Base-by-base conservation (phyloP, 2,329 filamentous ascomycete genomes). In the Ascocoryne sarcoides region DNA sequence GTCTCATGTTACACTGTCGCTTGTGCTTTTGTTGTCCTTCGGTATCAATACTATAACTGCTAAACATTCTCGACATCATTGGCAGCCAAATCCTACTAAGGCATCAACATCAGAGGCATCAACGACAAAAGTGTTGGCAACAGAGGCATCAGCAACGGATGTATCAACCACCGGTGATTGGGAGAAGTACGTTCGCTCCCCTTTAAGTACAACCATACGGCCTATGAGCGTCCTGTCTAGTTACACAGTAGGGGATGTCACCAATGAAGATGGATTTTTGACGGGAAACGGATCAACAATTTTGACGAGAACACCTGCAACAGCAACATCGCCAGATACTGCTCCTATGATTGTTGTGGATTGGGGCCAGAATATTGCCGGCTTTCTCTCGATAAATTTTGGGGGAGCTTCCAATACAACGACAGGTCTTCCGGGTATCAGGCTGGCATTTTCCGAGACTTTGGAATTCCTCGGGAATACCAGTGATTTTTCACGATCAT, bases 401-500 rank as follows among this genome's bases (percentile, higher is more conserved):
- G 60, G 57, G 1, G 62, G 62, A 33, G 5, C 60, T 50, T 36
- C 44, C 30, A 38, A 52, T 20, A 40, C 39, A 18, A 44, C 54
- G 55, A 19, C 68, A 62, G 52, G 50, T n/a, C 20, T 52, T 52
- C 30, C 68, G 0, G 68, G 68, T 0, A 50, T 72, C n/a, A 58
- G 60, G 26, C 49, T 73, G 17, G 65, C 65, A 9, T 72, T 72
- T 46, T 72, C 69, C 1, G 69, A 73, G 51, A 67, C 66, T 0
- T 47, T 68, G 23, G 56, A 69, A 45, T 69, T 61, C 37, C 58
- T 73, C 12, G 58, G 57, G 0, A 48, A 67, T 39, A 54, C 62
- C 10, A 69, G 67, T 42, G 69, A 72, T 47, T 73, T 70, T 39
- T 67, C 67, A 1, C 55, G 69, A 29, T 72, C 69, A 7, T 59